Evolutionary conservation across 768 basidiomycete genomes (phyloP).

Genomic region (Crassisporium funariophilum): DNA sequence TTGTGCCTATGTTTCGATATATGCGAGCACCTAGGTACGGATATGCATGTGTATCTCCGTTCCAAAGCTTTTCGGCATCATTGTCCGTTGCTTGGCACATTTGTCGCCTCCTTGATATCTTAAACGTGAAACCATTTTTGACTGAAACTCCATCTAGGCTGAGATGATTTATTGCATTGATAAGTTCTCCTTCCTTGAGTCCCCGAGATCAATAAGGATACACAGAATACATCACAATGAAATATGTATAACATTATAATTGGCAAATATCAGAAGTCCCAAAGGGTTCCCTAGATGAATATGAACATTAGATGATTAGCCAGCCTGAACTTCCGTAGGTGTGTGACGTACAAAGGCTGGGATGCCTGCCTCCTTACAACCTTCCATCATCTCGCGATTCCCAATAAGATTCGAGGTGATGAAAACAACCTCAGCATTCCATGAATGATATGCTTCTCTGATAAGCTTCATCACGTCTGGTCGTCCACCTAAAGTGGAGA

Average conservation of each 20-base stretch:
- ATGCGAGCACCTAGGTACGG: too few species aligned
- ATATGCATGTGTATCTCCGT: too few species aligned
- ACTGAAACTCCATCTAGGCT: too few species aligned
- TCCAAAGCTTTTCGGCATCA: too few species aligned
- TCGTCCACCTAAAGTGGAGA: constrained; percentile 50
- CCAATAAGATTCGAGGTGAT: constrained; percentile 81
- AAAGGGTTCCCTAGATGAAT: constrained; percentile 55
- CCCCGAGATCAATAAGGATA: too few species aligned
- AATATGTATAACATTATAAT: constrained; percentile 11
- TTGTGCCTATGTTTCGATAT: too few species aligned
- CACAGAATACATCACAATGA: too few species aligned
- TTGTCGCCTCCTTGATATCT: too few species aligned
- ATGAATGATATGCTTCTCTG: constrained; percentile 70
- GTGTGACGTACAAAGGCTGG: constrained; percentile 56
- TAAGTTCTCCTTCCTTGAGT: too few species aligned
- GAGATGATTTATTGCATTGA: too few species aligned
- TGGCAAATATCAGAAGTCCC: constrained; percentile 60
- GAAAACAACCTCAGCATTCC: constrained; percentile 82
- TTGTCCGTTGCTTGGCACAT: too few species aligned
- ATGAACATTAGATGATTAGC: not conserved
- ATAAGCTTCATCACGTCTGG: constrained; percentile 81
- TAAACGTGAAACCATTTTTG: too few species aligned
- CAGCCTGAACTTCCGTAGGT: not conserved
- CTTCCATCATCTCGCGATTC: constrained; percentile 83
- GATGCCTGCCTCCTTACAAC: constrained; percentile 70